Evolutionary conservation across 192 early-diverging fungal species (phyloP).

Genomic region (Rhizophlyctis rosea): DNA sequence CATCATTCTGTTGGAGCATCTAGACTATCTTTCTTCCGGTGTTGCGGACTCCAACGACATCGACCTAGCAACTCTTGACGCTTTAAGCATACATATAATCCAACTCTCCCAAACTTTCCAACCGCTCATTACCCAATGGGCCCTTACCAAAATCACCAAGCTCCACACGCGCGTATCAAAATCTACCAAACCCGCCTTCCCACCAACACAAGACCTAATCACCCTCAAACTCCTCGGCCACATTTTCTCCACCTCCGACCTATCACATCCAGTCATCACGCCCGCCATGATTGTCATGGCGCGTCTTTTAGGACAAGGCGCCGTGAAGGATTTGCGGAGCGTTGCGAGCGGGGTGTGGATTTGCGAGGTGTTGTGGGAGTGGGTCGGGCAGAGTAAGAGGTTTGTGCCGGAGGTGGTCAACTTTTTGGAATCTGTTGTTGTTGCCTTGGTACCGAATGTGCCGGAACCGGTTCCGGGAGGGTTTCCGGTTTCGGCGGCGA

Average conservation of each 20-base stretch:
- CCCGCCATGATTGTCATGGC: conserved; percentile 78
- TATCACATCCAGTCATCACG: conserved; percentile 80
- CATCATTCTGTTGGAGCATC: conserved; percentile 65
- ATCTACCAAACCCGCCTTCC: background rate
- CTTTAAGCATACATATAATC: conserved; percentile 26
- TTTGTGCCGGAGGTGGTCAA: conserved; percentile 55
- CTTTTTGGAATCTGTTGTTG: conserved; percentile 34
- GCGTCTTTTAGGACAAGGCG: conserved; percentile 71
- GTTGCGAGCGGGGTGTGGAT: conserved; percentile 72
- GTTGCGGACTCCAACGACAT: conserved; percentile 48
- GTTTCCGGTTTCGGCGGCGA: too few relatives aligned
- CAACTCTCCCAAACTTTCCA: conserved; percentile 29
- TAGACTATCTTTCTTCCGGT: conserved; percentile 61
- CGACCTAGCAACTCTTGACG: conserved; percentile 25
- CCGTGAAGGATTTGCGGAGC: conserved; percentile 56
- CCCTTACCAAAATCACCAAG: conserved; percentile 8
- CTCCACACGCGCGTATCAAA: conserved; percentile 9
- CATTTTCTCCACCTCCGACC: conserved; percentile 92
- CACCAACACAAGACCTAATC: conserved; percentile 38
- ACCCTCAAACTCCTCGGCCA: conserved; percentile 66
- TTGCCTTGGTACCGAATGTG: too few relatives aligned
- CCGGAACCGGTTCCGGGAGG: too few relatives aligned
- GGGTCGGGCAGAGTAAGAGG: conserved; percentile 66
- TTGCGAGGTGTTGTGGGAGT: conserved; percentile 67
- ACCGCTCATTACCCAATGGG: conserved; percentile 9